These are phyloP conservation scores for Gossypium schwendimanii DNA, from an alignment of 441 rosid genomes.

Conservation along the genomic window DNA sequence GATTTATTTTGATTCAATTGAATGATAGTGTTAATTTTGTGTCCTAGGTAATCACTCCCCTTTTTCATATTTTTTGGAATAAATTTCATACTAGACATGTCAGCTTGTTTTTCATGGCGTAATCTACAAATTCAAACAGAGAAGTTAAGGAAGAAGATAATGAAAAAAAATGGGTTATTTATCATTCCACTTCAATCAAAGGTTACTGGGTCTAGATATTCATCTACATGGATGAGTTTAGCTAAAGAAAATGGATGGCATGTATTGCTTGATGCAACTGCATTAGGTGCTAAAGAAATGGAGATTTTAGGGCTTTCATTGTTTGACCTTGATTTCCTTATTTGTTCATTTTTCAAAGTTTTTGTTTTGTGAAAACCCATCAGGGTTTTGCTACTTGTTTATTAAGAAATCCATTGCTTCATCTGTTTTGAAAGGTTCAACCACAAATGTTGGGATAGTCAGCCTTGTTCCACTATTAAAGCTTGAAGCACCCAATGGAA, in stretches of 20 bases:
- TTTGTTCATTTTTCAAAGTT: constrained; percentile 67
- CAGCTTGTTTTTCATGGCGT: constrained; percentile 75
- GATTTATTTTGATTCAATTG: too few relatives aligned
- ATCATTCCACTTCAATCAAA: constrained; percentile 80
- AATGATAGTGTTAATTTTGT: too few relatives aligned
- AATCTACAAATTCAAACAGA: constrained; percentile 38
- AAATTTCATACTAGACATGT: constrained; percentile 7
- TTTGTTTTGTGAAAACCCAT: constrained; percentile 4
- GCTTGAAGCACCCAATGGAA: too few relatives aligned
- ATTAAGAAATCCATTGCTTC: too few relatives aligned
- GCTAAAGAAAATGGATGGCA: constrained; percentile 84
- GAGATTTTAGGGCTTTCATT: constrained; percentile 74
- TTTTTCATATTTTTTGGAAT: too few relatives aligned
- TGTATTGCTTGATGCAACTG: constrained; percentile 67
- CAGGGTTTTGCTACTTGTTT: too few relatives aligned
- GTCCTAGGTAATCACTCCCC: too few relatives aligned
- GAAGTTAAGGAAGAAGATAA: constrained; percentile 50
- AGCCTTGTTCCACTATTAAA: too few relatives aligned
- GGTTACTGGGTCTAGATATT: constrained; percentile 57
- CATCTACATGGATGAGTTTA: constrained; percentile 68
- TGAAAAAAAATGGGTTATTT: constrained; percentile 52
- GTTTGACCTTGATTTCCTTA: constrained; percentile 61
- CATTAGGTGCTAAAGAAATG: constrained; percentile 73
- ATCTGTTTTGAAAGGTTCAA: too few relatives aligned
- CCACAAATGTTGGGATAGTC: too few relatives aligned